A percentile compares a stretch with the other conserved stretches of the same genome.
Conservation (phyloP, 768 basidiomycete genomes). For the Trametes cinnabarina region DNA sequence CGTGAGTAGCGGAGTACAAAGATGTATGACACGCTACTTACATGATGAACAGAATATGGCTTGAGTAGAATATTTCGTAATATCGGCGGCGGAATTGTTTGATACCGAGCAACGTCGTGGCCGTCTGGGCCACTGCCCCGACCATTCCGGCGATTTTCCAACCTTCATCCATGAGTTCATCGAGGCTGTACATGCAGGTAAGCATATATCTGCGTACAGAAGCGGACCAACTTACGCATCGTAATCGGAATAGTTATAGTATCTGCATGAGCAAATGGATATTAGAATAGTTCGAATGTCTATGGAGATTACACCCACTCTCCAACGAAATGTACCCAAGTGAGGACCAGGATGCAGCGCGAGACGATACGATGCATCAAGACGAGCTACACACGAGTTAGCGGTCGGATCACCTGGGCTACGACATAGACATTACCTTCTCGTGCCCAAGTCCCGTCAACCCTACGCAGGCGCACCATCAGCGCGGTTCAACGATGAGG, state of each 20-base stretch:
- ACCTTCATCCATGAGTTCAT: background rate
- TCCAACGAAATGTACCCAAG: slow-evolving; percentile 44
- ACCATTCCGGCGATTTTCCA: slow-evolving; percentile 24
- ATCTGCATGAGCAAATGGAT: background rate
- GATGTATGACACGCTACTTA: slow-evolving; percentile 13
- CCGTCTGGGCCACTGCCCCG: slow-evolving; percentile 31
- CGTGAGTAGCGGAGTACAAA: background rate
- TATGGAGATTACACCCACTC: slow-evolving; percentile 12
- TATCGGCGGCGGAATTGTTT: slow-evolving; percentile 38
- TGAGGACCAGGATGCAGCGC: slow-evolving; percentile 39
- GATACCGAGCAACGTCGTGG: slow-evolving; percentile 38
- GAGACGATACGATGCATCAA: slow-evolving; percentile 46
- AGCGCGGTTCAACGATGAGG: background rate
- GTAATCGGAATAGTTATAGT: background rate
- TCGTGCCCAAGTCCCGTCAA: slow-evolving; percentile 56
- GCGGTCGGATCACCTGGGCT: too few relatives aligned
- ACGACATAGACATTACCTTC: slow-evolving; percentile 26
- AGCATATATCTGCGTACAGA: background rate
- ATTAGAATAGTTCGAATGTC: background rate
- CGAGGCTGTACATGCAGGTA: background rate
- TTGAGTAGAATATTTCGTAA: slow-evolving; percentile 40
- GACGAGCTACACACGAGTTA: slow-evolving; percentile 30
- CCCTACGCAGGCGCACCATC: slow-evolving; percentile 28
- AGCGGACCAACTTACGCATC: background rate
- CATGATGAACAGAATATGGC: slow-evolving; percentile 28